Conservation (phyloP, 1,139 yeast genomes). For the Blastobotrys indianensis region DNA sequence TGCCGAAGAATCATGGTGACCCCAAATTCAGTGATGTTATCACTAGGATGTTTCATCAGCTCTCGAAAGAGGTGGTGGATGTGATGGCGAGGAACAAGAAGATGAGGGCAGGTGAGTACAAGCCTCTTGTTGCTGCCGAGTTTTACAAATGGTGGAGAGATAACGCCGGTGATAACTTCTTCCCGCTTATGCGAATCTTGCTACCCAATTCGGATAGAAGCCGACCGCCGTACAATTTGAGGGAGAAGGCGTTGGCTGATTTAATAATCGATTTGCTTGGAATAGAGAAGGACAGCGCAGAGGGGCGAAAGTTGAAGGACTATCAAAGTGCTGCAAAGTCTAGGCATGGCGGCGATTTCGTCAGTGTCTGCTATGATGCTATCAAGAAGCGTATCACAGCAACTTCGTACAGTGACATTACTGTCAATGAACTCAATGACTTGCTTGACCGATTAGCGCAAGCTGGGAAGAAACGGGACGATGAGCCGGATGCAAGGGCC, state of each 20-base stretch:
- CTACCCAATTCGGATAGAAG: slow-evolving; percentile 37
- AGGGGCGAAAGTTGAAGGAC: slow-evolving; percentile 41
- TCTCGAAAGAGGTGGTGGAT: slow-evolving; percentile 17
- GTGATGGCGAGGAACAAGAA: neutral
- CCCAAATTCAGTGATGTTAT: slow-evolving; percentile 39
- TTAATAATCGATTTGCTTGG: slow-evolving; percentile 36
- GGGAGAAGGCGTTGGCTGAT: slow-evolving; percentile 39
- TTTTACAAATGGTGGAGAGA: slow-evolving; percentile 59
- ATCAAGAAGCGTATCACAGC: slow-evolving; percentile 38
- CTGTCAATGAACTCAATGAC: slow-evolving; percentile 54
- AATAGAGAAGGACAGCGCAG: slow-evolving; percentile 47
- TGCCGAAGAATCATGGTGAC: slow-evolving; percentile 36
- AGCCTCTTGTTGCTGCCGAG: slow-evolving; percentile 6
- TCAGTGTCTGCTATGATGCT: slow-evolving; percentile 37
- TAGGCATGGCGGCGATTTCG: slow-evolving; percentile 36
- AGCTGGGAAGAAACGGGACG: slow-evolving; percentile 14
- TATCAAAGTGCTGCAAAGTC: slow-evolving; percentile 40
- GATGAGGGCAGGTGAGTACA: neutral
- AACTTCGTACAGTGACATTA: slow-evolving; percentile 34
- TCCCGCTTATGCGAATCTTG: slow-evolving; percentile 54
- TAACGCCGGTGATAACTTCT: slow-evolving; percentile 64
- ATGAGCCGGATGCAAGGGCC: neutral
- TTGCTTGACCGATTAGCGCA: slow-evolving; percentile 46
- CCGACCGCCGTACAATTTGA: slow-evolving; percentile 35
- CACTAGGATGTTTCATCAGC: slow-evolving; percentile 25